phyloP scores from a whole-genome alignment of 2,329 filamentous ascomycete species.

The Cordyceps pruinosa region DNA sequence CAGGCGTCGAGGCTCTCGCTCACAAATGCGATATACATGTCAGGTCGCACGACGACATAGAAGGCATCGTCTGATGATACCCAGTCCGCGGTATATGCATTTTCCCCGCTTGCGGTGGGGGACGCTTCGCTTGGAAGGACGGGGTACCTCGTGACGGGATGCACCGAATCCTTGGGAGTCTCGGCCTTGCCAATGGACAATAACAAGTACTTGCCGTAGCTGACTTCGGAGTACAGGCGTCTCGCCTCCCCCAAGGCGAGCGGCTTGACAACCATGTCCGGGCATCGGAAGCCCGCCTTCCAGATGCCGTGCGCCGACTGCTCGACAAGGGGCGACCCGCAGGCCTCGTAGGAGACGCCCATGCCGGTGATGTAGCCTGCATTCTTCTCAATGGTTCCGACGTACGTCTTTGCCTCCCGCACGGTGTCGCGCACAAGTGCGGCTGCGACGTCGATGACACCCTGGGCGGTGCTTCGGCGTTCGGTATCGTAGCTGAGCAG shows the following conservation, averaged over 20 bases:
- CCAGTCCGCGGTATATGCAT: slow-evolving; percentile 25
- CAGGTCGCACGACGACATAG: slow-evolving; percentile 31
- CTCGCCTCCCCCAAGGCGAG: slow-evolving; percentile 13
- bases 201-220: slow-evolving; percentile 28
- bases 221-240: slow-evolving; percentile 25
- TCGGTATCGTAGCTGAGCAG: slow-evolving; percentile 39
- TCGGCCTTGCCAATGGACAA: slow-evolving; percentile 16
- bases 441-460: slow-evolving; percentile 41
- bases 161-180: neutral
- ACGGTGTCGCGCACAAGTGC: slow-evolving; percentile 38
- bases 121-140: neutral
- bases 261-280: slow-evolving; percentile 26
- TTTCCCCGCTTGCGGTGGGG: neutral
- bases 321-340: slow-evolving; percentile 28
- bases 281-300: slow-evolving; percentile 32
- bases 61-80: slow-evolving; percentile 21
- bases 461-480: slow-evolving; percentile 34
- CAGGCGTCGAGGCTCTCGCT: neutral
- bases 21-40: slow-evolving; percentile 31
- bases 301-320: slow-evolving; percentile 28
- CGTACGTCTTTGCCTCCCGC: slow-evolving; percentile 37
- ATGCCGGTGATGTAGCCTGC: slow-evolving; percentile 42
- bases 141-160: neutral
- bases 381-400: slow-evolving; percentile 40
- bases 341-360: slow-evolving; percentile 34